Conservation (phyloP, 345 rosid genomes). For the Raphanus raphanistrum region DNA sequence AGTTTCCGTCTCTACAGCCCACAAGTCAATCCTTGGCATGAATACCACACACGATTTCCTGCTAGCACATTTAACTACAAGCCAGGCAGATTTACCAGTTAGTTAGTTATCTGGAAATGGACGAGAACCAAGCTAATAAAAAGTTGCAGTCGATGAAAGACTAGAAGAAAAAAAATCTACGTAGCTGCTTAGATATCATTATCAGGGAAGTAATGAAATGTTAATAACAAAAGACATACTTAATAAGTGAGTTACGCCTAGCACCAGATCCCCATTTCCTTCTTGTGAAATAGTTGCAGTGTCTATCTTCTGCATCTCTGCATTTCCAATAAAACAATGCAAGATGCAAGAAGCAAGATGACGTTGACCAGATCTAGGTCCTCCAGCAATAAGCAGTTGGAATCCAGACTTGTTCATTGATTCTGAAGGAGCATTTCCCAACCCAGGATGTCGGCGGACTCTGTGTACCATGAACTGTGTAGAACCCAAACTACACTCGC, state of each 20-base stretch:
- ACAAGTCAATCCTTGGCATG: slow-evolving; percentile 94
- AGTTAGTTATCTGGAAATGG: background rate
- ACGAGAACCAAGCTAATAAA: slow-evolving; percentile 4
- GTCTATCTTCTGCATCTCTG: slow-evolving; percentile 88
- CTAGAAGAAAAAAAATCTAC: background rate
- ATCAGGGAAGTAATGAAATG: slow-evolving; percentile 9
- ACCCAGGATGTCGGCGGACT: slow-evolving; percentile 33
- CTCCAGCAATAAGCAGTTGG: slow-evolving; percentile 76
- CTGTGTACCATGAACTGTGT: slow-evolving; percentile 39
- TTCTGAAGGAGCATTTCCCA: slow-evolving; percentile 41
- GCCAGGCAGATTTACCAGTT: slow-evolving; percentile 37
- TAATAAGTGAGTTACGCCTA: slow-evolving; percentile 74
- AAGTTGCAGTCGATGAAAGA: background rate
- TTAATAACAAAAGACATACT: slow-evolving; percentile 52
- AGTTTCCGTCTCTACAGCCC: slow-evolving; percentile 67
- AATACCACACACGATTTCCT: slow-evolving; percentile 60
- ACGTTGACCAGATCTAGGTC: slow-evolving; percentile 83
- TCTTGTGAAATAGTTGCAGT: slow-evolving; percentile 88
- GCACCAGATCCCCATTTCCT: slow-evolving; percentile 86
- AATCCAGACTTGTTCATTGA: slow-evolving; percentile 61
- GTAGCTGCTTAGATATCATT: background rate
- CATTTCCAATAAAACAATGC: slow-evolving; percentile 76
- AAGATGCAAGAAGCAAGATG: slow-evolving; percentile 92
- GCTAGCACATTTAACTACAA: slow-evolving; percentile 87
- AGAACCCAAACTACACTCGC: slow-evolving; percentile 34